A percentile compares a stretch with the other conserved stretches of the same genome.
Evolutionary conservation across 2,329 filamentous ascomycete species (phyloP).

Genomic region (Colletotrichum cordylinicola): DNA sequence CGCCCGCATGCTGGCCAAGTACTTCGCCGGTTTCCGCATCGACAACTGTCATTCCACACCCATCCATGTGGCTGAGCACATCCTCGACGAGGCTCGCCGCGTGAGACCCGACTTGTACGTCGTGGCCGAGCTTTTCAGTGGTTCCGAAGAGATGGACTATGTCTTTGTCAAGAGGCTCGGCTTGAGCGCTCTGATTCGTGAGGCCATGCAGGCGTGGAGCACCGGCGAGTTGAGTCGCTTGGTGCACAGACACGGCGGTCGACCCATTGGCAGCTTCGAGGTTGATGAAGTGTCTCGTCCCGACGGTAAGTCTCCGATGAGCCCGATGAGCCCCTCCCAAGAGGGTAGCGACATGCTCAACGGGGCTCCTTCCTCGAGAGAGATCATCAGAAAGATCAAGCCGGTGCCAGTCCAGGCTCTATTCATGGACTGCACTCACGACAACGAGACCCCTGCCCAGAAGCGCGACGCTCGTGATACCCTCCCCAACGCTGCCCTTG

Average conservation of each 20-base stretch:
- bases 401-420: conserved; percentile 90
- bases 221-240: conserved; percentile 91
- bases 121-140: conserved; percentile 94
- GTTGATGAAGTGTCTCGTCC: conserved; percentile 81
- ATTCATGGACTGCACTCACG: conserved; percentile 99
- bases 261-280: conserved; percentile 96
- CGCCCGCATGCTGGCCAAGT: conserved; percentile 88
- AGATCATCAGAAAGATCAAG: conserved; percentile 81
- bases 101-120: conserved; percentile 89
- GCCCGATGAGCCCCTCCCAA: conserved; percentile 34
- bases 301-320: conserved; percentile 45
- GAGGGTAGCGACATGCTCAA: conserved; percentile 28
- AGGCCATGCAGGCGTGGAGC: conserved; percentile 98
- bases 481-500: conserved; percentile 89
- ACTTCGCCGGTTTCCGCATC: conserved; percentile 94
- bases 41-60: conserved; percentile 99
- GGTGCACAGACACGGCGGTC: conserved; percentile 91
- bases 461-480: conserved; percentile 95
- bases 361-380: conserved; percentile 48
- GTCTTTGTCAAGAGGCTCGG: conserved; percentile 93
- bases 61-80: conserved; percentile 90
- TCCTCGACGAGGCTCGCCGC: conserved; percentile 90
- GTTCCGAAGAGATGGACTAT: conserved; percentile 95
- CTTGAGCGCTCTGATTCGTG: conserved; percentile 88
- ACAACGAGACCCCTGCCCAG: conserved; percentile 95